These are phyloP conservation scores for Globisporangium parvum DNA, from an alignment of 352 stramenopile genomes.

Conservation along the genomic window DNA sequence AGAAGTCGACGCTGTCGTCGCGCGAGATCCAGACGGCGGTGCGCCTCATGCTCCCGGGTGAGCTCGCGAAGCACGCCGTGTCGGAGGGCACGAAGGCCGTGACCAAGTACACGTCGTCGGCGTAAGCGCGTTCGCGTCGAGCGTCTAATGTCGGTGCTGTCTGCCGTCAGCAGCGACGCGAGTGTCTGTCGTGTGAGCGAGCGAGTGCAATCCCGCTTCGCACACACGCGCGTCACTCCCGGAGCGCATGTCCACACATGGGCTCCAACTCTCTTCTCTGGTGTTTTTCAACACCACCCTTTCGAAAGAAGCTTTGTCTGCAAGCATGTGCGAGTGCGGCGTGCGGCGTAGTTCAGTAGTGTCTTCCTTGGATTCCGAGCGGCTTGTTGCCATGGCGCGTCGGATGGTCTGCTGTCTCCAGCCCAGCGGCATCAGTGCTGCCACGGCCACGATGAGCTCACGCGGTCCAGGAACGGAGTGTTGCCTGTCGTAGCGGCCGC, in stretches of 20 bases:
- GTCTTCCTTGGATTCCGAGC: no score
- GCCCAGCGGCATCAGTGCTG: no score
- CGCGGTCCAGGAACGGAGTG: no score
- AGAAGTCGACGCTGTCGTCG: slow-evolving; percentile 96
- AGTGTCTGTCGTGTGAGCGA: not conserved
- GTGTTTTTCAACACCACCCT: slow-evolving; percentile 88
- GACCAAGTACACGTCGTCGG: slow-evolving; percentile 88
- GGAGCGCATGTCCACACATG: no score
- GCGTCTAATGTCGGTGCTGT: no score
- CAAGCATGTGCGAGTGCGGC: not conserved
- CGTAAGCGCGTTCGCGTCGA: no score
- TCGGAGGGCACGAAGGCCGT: slow-evolving; percentile 96
- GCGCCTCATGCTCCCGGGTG: slow-evolving; percentile 92
- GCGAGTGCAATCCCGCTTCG: not conserved
- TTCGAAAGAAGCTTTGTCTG: slow-evolving; percentile 24
- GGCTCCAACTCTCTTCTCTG: slow-evolving; percentile 15
- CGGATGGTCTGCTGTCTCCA: no score
- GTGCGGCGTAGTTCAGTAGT: not conserved
- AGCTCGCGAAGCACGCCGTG: slow-evolving; percentile 96
- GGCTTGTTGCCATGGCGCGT: no score
- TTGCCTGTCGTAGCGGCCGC: no score
- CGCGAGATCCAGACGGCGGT: slow-evolving; percentile 98
- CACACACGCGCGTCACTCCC: no score
- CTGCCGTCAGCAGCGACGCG: not conserved
- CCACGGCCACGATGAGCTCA: no score